Evolutionary conservation across 768 basidiomycete genomes (phyloP), one percentile per base, ranked within the genome.

Genomic region (Hygrocybe coccinea): DNA sequence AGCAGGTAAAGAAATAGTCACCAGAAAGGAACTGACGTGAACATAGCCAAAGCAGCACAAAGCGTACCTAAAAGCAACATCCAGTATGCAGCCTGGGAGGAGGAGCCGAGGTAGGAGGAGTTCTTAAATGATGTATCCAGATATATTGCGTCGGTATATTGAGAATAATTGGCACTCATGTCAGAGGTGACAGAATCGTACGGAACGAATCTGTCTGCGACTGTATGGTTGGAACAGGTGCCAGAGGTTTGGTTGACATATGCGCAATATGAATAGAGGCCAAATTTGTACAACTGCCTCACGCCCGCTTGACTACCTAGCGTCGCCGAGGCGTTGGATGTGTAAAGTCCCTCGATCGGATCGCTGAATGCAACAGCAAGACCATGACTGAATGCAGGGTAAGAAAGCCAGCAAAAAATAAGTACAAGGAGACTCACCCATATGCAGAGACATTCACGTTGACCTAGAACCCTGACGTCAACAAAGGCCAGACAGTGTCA

Each of bases 221-320:
- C 67, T 33, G 83, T 80, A 39, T 76, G 71, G 62, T 84, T 85
- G 29, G 71, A 77, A 25, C 90, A 91, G 48, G 70, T 77, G 24
- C 89, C 89, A 29, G 73, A 74, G 19, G 77, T 76, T 39, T 71
- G 68, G 59, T 83, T 79, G 60, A 86, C 73, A 62, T 85, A 91
- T 62, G 78, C 89, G 62, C 90, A 92, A 66, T 87, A 82, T 17
- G 83, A 82, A 71, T 91, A 92, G 22, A 92, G 74, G n/a, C 90
- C 90, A 59, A 86, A 91, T 56, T 82, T 73, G 71, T 92, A 92
- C 56, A 76, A 69, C 66, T 84, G 79, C 62, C 89, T 81, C 55
- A 91, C 71, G 17, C 90, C 90, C 12, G 74, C 71, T 45, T 73
- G 64, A 47, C 70, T 65, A 47, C 75, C 76, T 2, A 91, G 79